Conservation (phyloP, 1,139 yeast genomes). For the Petasospora rhodanensis region DNA sequence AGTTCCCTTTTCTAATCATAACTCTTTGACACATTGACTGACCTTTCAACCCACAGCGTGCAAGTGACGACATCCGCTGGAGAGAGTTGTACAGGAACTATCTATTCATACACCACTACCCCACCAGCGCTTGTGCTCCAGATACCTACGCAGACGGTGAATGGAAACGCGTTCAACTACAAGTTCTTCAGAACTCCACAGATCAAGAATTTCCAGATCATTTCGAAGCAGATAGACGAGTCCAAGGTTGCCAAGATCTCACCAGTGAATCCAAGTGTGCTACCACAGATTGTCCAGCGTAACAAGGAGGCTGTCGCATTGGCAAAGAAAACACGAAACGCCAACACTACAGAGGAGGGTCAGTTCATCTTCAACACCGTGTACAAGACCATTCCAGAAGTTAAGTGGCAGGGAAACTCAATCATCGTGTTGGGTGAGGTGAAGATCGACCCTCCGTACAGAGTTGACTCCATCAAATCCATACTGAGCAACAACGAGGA, state of each 20-base stretch:
- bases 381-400: slow-evolving; percentile 46
- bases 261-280: slow-evolving; percentile 15
- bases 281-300: slow-evolving; percentile 22
- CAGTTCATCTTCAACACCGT: slow-evolving; percentile 46
- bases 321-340: slow-evolving; percentile 29
- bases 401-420: slow-evolving; percentile 42
- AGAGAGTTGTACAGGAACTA: slow-evolving; percentile 51
- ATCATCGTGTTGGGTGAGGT: slow-evolving; percentile 52
- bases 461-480: slow-evolving; percentile 28
- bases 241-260: slow-evolving; percentile 23
- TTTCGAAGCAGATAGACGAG: slow-evolving; percentile 24
- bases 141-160: slow-evolving; percentile 9
- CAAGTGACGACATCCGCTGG: slow-evolving; percentile 58
- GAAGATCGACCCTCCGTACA: slow-evolving; percentile 47
- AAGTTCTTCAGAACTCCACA: slow-evolving; percentile 55
- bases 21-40: neutral
- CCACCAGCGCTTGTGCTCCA: slow-evolving; percentile 22
- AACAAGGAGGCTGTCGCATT: slow-evolving; percentile 20
- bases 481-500: slow-evolving; percentile 24
- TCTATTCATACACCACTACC: slow-evolving; percentile 53
- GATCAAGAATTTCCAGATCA: slow-evolving; percentile 49
- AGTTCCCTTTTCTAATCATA: slow-evolving; percentile 4
- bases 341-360: slow-evolving; percentile 42
- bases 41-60: slow-evolving; percentile 38
- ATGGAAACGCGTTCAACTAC: slow-evolving; percentile 32